Evolutionary conservation across 176 grass and related monocot species (phyloP), one percentile per base, ranked within the genome.

Genomic region (Olyra latifolia): DNA sequence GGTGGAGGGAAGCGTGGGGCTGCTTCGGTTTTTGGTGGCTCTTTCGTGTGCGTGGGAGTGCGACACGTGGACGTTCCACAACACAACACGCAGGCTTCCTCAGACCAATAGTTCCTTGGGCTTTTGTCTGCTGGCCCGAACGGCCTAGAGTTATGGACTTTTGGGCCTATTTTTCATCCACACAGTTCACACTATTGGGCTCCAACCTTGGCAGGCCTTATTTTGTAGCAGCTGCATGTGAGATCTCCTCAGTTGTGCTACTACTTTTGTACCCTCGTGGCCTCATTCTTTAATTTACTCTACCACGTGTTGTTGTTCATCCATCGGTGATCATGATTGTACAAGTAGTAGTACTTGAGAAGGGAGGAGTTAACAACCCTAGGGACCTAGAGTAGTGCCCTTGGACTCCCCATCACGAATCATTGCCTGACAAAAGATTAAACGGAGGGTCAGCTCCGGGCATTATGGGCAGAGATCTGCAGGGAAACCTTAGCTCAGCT

Each of bases 391-490:
- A 74, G 22, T 41, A 41, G 54, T 0, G 23, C 67, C 42, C 24
- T 62, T 29, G 46, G 7, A 10, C 69, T 72, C 35, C 22, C 46
- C 27, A 52, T 52, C 25, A 46, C 41, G 24, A 46, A 62, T 72
- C 79, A 62, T 62, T 40, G 28, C 8, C 5, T 72, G 69, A 50
- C 22, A 76, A 61, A 79, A 65, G 69, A 28, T 40, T n/a, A 28
- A 29, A 20, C 45, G 29, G 68, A 4, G 19, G 16, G 20, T 55
- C 79, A 23, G 40, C 0, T 28, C 0, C 38, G n/a, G 19, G 0
- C 43, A 12, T 49, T 27, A 49, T 49, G 20, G 55, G 69, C 59
- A 7, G 80, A 64, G 80, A 83, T 72, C 29, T 42, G 58, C 58
- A 29, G 69, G 58, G 14, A 48, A 46, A 10, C 71, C 41, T 28